phyloP scores from a whole-genome alignment of 1,284 basidiomycete genomes.

The Caloboletus inedulis region DNA sequence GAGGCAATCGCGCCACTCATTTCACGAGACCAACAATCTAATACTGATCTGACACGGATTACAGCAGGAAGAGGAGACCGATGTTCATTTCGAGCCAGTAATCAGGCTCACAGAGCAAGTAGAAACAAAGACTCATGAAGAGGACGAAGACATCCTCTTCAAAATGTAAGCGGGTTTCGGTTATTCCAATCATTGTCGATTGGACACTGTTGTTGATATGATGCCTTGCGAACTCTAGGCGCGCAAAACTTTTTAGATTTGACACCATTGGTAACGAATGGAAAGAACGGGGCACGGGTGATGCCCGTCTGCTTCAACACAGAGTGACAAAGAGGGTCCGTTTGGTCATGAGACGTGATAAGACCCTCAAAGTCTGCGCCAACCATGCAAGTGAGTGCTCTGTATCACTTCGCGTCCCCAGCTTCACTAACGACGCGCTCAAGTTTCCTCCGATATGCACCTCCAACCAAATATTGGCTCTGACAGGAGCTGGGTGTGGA shows the following conservation, averaged over 20 bases:
- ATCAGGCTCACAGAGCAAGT: constrained; percentile 97
- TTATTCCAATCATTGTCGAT: constrained; percentile 12
- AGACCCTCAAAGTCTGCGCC: constrained; percentile 99
- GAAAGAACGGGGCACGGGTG: constrained; percentile 96
- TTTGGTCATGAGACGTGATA: constrained; percentile 99
- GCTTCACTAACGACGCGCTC: constrained; percentile 2
- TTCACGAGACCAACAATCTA: constrained; percentile 21
- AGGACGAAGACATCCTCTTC: constrained; percentile 91
- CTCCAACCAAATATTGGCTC: constrained; percentile 98
- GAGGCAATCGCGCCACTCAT: constrained; percentile 32
- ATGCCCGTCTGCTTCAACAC: constrained; percentile 86
- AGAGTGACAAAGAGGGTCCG: constrained; percentile 90
- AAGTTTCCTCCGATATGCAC: constrained; percentile 89
- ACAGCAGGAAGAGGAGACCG: constrained; percentile 77
- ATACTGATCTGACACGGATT: constrained; percentile 29
- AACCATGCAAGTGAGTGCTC: constrained; percentile 87
- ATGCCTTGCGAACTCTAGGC: constrained; percentile 50
- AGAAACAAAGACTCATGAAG: constrained; percentile 93
- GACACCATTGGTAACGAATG: constrained; percentile 80
- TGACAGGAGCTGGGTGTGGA: constrained; percentile 99
- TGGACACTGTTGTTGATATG: constrained; percentile 14
- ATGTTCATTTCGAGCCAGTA: constrained; percentile 95
- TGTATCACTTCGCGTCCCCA: neutral
- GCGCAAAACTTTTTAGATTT: constrained; percentile 99
- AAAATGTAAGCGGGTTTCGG: constrained; percentile 76